phyloP scores from a whole-genome alignment of 495 filamentous ascomycete species.

The Podospora anserina region DNA sequence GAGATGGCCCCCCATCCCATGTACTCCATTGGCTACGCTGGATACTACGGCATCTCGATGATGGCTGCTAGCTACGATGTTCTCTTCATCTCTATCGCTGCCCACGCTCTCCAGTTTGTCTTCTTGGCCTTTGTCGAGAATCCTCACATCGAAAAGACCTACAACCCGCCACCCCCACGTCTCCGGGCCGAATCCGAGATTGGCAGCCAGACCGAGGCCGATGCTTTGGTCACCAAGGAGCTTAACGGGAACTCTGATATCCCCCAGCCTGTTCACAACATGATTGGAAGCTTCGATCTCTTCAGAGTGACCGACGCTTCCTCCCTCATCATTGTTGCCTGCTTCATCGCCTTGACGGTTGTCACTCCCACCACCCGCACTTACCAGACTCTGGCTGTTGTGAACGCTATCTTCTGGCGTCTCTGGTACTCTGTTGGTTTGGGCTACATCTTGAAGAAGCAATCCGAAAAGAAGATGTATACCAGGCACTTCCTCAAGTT shows the following conservation, averaged over 20 bases:
- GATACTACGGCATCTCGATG: slow-evolving; percentile 97
- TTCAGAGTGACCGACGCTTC: slow-evolving; percentile 81
- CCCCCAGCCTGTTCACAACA: slow-evolving; percentile 71
- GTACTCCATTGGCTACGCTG: slow-evolving; percentile 98
- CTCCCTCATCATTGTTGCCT: slow-evolving; percentile 67
- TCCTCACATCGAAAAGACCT: slow-evolving; percentile 97
- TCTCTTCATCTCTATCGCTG: slow-evolving; percentile 90
- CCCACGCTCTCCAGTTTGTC: slow-evolving; percentile 90
- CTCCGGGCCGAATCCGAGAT: slow-evolving; percentile 46
- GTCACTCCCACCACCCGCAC: slow-evolving; percentile 73
- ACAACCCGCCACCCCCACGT: slow-evolving; percentile 83
- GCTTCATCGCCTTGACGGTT: slow-evolving; percentile 66
- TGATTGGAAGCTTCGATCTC: slow-evolving; percentile 84
- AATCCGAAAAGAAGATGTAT: slow-evolving; percentile 88
- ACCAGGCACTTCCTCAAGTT: slow-evolving; percentile 97
- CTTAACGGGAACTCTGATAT: slow-evolving; percentile 16
- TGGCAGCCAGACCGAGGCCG: slow-evolving; percentile 32
- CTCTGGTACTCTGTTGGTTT: slow-evolving; percentile 91
- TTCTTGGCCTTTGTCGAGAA: slow-evolving; percentile 90
- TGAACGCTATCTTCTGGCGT: slow-evolving; percentile 77
- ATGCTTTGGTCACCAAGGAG: slow-evolving; percentile 15
- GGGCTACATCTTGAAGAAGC: slow-evolving; percentile 75
- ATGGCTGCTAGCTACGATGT: slow-evolving; percentile 98
- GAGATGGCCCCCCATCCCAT: slow-evolving; percentile 99
- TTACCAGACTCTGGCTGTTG: slow-evolving; percentile 73